phyloP scores from a whole-genome alignment of 2,329 filamentous ascomycete genomes.

The Colletotrichum endophyticum region DNA sequence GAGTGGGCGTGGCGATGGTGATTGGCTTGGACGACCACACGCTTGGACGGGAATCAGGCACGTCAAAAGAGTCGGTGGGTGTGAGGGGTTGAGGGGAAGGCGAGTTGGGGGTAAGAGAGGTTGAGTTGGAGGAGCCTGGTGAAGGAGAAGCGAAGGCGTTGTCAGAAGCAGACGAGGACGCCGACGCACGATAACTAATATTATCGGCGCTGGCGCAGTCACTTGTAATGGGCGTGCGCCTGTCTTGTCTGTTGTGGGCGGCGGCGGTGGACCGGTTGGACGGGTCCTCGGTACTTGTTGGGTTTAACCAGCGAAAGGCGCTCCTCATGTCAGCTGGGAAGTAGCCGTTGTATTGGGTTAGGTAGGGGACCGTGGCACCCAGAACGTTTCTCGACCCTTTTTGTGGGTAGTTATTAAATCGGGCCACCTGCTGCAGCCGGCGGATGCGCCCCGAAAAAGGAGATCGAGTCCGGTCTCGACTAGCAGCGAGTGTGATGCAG shows the following conservation, averaged over 20 bases:
- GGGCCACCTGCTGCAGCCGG: slow-evolving; percentile 20
- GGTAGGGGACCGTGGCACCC: slow-evolving; percentile 20
- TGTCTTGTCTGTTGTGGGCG: slow-evolving; percentile 20
- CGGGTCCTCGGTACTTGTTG: slow-evolving; percentile 27
- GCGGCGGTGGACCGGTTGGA: slow-evolving; percentile 24
- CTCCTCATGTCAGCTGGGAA: slow-evolving; percentile 24
- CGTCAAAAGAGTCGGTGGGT: slow-evolving; percentile 36
- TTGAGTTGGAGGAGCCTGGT: slow-evolving; percentile 34
- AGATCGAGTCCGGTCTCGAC: slow-evolving; percentile 22
- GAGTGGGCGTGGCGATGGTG: slow-evolving; percentile 31
- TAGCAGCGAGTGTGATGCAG: neutral
- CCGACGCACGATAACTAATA: slow-evolving; percentile 43
- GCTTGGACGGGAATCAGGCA: slow-evolving; percentile 22
- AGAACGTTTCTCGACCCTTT: slow-evolving; percentile 23
- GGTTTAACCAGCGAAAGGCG: slow-evolving; percentile 23
- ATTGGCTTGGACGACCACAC: slow-evolving; percentile 39
- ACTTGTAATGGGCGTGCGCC: slow-evolving; percentile 12
- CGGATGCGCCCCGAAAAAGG: slow-evolving; percentile 20
- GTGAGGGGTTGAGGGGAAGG: slow-evolving; percentile 51
- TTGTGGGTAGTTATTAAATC: slow-evolving; percentile 23
- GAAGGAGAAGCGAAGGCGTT: slow-evolving; percentile 27
- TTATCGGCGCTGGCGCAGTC: slow-evolving; percentile 31
- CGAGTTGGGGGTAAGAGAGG: slow-evolving; percentile 38
- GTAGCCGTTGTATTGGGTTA: slow-evolving; percentile 20
- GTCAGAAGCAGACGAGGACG: slow-evolving; percentile 20